These are phyloP conservation scores for Herpetomonas muscarum DNA, from an alignment of 208 protist species.

Conservation along the genomic window DNA sequence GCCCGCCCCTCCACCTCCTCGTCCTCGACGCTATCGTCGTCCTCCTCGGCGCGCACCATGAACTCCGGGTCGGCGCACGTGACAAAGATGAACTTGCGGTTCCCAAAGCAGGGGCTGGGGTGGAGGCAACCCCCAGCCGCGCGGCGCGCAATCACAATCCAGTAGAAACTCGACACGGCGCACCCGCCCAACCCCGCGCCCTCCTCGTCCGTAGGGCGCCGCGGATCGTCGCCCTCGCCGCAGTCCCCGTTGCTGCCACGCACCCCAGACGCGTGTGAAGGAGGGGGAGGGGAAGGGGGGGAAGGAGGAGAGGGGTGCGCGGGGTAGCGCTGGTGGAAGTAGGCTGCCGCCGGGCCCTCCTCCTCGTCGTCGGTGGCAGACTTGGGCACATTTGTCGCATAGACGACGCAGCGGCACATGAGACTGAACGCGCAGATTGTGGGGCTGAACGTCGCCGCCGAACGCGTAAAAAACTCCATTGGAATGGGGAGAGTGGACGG, in stretches of 20 bases:
- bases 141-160: conserved; percentile 56
- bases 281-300: not conserved
- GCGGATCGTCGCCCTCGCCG: not conserved
- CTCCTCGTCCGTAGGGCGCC: not conserved
- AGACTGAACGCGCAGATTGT: conserved; percentile 58
- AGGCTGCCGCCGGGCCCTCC: not conserved
- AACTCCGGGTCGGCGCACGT: conserved; percentile 22
- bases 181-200: not conserved
- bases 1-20: not conserved
- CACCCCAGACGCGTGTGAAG: too few species aligned
- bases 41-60: conserved; percentile 13
- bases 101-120: conserved; percentile 65
- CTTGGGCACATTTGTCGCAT: conserved; percentile 35
- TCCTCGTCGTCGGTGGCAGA: conserved; percentile 33
- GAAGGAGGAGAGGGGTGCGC: not conserved
- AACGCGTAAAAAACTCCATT: conserved; percentile 45
- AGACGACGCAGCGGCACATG: conserved; percentile 55
- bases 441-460: conserved; percentile 40
- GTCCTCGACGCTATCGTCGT: not conserved
- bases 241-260: too few species aligned
- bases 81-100: conserved; percentile 77
- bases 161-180: conserved; percentile 24
- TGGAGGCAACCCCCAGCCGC: conserved; percentile 53
- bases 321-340: conserved; percentile 1
- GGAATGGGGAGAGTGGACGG: conserved; percentile 19